Evolutionary conservation across 306 rosid species (phyloP).

Genomic region (Citrullus amarus): DNA sequence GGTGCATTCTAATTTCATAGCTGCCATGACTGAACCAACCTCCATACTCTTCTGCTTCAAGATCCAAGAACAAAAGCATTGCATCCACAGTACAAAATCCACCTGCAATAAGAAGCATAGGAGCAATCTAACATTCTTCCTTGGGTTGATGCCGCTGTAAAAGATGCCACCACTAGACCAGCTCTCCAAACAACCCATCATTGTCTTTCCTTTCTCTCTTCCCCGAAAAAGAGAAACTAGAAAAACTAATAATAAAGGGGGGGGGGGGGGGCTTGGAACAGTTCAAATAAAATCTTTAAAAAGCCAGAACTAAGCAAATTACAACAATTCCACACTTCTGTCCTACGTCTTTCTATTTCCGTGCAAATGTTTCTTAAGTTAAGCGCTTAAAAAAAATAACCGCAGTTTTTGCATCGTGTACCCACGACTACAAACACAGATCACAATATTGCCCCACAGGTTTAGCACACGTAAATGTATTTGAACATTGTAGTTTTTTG

Average conservation of each 20-base stretch:
- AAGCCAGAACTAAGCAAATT: constrained; percentile 23
- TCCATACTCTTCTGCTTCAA: constrained; percentile 2
- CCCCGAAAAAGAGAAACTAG: background rate
- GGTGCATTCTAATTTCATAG: background rate
- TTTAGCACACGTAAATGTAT: constrained; percentile 31
- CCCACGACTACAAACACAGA: constrained; percentile 22
- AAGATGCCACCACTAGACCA: background rate
- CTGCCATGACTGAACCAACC: background rate
- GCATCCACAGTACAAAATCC: background rate
- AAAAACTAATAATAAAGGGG: background rate
- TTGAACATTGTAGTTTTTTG: constrained; percentile 6
- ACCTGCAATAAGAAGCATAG: constrained; percentile 1
- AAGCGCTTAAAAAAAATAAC: constrained; percentile 18
- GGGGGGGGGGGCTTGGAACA: background rate
- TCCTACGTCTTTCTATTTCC: constrained; percentile 23
- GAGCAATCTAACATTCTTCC: background rate
- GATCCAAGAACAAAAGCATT: background rate
- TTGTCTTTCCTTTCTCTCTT: background rate
- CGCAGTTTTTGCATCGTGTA: background rate
- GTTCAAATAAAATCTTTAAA: constrained; percentile 4
- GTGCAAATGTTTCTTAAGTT: constrained; percentile 16
- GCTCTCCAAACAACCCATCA: background rate
- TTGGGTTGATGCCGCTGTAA: background rate
- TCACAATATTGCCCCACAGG: constrained; percentile 27
- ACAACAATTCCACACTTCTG: constrained; percentile 19